Percentiles rank a stretch among this genome's conserved stretches.
phyloP scores from a whole-genome alignment of 176 grass and related monocot genomes.

The Paspalum notatum region DNA sequence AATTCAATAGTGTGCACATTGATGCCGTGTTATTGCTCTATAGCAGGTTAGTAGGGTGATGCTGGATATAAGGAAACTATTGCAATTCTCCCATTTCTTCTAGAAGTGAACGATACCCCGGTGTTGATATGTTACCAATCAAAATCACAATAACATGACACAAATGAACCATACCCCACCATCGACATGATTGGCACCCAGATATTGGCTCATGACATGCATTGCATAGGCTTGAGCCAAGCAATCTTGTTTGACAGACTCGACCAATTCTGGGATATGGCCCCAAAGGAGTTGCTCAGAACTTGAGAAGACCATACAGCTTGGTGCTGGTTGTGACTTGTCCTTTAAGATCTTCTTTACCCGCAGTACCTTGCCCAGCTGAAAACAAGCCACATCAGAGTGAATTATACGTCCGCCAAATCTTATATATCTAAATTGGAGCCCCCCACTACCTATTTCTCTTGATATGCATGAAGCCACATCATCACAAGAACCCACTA shows the following conservation, averaged over 20 bases:
- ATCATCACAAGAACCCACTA: too few species aligned
- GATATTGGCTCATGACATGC: constrained; percentile 72
- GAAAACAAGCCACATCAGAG: constrained; percentile 7
- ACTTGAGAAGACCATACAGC: constrained; percentile 61
- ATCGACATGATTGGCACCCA: constrained; percentile 69
- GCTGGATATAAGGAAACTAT: background rate
- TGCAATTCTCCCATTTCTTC: background rate
- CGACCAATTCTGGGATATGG: constrained; percentile 57
- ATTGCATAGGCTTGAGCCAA: constrained; percentile 63
- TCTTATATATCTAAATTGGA: too few species aligned
- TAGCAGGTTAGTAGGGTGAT: background rate
- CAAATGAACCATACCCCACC: constrained; percentile 54
- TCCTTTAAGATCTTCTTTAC: constrained; percentile 69
- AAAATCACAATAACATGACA: constrained; percentile 9
- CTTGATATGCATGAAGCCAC: too few species aligned
- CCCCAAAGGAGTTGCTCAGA: constrained; percentile 78
- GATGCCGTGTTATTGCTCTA: background rate
- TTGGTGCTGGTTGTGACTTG: constrained; percentile 39
- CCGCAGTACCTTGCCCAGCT: constrained; percentile 87
- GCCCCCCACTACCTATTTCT: too few species aligned
- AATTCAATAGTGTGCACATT: background rate
- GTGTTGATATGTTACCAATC: background rate
- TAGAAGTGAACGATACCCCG: background rate
- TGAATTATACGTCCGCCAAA: constrained; percentile 6
- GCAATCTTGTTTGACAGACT: constrained; percentile 62